phyloP scores from a whole-genome alignment of 345 rosid species.

The Citrus hindsii region DNA sequence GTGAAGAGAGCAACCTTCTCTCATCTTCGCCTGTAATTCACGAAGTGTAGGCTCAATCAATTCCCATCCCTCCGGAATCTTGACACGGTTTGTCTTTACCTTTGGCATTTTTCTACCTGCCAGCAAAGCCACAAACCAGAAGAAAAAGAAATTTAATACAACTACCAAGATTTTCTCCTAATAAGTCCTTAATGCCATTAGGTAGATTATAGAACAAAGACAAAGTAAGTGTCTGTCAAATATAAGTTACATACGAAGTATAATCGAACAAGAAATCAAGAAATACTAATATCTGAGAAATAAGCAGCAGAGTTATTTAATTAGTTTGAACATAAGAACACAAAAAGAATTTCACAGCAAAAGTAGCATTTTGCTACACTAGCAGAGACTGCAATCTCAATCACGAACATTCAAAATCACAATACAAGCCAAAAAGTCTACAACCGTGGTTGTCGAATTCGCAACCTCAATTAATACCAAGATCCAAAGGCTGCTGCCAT shows the following conservation, averaged over 20 bases:
- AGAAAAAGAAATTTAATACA: background rate
- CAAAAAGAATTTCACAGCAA: background rate
- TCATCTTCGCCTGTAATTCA: background rate
- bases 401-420: too few species aligned
- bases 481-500: too few species aligned
- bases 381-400: background rate
- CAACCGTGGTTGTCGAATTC: too few species aligned
- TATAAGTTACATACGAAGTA: background rate
- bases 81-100: slow-evolving; percentile 62
- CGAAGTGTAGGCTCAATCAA: slow-evolving; percentile 41
- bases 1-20: slow-evolving; percentile 51
- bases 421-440: too few species aligned
- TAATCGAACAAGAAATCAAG: background rate
- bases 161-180: background rate
- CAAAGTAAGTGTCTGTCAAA: background rate
- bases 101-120: slow-evolving; percentile 57
- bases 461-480: too few species aligned
- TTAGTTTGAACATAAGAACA: background rate
- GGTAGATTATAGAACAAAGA: background rate
- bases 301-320: background rate
- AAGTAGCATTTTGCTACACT: background rate
- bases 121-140: background rate
- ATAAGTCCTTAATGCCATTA: background rate
- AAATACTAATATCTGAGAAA: background rate
- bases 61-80: slow-evolving; percentile 80